phyloP scores from a whole-genome alignment of 208 protist species.

The Leishmania aethiopica region DNA sequence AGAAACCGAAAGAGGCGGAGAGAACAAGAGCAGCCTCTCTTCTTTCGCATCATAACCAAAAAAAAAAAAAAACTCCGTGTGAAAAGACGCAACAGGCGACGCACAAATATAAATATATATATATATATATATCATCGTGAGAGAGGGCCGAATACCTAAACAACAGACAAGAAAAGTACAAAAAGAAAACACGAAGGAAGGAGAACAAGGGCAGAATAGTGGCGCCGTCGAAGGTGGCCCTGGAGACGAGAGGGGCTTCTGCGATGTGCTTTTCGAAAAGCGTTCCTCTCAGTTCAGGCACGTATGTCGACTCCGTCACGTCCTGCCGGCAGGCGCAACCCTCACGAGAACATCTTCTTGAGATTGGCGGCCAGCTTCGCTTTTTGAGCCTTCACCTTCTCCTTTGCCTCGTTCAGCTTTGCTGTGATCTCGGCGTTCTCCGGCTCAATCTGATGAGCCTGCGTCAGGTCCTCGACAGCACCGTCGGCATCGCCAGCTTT shows the following conservation, averaged over 20 bases:
- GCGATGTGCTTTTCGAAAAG: conserved; percentile 12
- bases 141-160: not conserved
- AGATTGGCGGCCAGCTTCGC: conserved; percentile 78
- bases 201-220: not conserved
- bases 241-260: not conserved
- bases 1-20: not conserved
- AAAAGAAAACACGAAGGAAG: not conserved
- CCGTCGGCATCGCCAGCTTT: conserved; percentile 58
- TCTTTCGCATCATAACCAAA: not conserved
- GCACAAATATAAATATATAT: not conserved
- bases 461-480: conserved; percentile 65
- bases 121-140: too few species aligned
- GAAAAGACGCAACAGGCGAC: not conserved
- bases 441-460: conserved; percentile 67
- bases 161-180: not conserved
- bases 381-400: conserved; percentile 70
- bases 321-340: not conserved
- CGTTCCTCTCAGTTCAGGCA: conserved; percentile 6
- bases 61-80: conserved; percentile 15
- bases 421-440: conserved; percentile 70
- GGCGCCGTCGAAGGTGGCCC: not conserved
- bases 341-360: conserved; percentile 91
- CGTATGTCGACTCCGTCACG: not conserved
- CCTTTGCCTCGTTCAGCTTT: conserved; percentile 81
- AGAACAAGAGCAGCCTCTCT: conserved; percentile 13